Evolutionary conservation across 2,329 filamentous ascomycete genomes (phyloP).

Genomic region (Colletotrichum chrysophilum): DNA sequence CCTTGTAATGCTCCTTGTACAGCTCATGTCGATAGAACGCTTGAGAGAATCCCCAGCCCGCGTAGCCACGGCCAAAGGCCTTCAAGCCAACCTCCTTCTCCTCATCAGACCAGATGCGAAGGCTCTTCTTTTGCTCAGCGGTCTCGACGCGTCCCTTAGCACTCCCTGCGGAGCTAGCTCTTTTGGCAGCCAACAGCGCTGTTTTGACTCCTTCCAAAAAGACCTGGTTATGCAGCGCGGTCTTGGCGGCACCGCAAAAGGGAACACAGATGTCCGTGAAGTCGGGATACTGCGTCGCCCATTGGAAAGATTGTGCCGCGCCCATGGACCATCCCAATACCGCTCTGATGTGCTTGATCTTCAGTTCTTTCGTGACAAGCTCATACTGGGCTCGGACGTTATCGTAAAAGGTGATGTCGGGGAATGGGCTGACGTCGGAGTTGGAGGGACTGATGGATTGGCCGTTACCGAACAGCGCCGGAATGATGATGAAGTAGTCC

Average conservation of each 20-base stretch:
- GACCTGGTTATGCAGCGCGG: constrained; percentile 56
- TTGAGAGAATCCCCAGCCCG: constrained; percentile 82
- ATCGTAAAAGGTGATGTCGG: constrained; percentile 51
- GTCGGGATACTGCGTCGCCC: constrained; percentile 53
- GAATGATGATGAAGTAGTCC: constrained; percentile 54
- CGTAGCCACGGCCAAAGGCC: constrained; percentile 77
- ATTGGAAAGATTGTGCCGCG: constrained; percentile 58
- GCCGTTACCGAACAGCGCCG: constrained; percentile 57
- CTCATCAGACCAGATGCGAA: constrained; percentile 43
- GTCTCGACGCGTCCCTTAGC: constrained; percentile 30
- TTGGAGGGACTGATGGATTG: constrained; percentile 61
- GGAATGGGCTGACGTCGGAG: constrained; percentile 43
- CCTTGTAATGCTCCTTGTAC: constrained; percentile 52
- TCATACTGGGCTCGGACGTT: constrained; percentile 55
- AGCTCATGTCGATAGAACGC: constrained; percentile 76
- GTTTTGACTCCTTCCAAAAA: constrained; percentile 60
- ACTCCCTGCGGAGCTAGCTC: constrained; percentile 56
- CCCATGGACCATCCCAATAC: constrained; percentile 64
- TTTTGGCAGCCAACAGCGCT: constrained; percentile 47
- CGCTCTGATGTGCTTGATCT: constrained; percentile 46
- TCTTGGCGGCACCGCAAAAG: constrained; percentile 55
- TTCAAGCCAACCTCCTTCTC: constrained; percentile 56
- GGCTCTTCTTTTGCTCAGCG: constrained; percentile 19
- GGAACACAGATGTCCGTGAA: constrained; percentile 51
- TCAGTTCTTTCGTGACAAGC: constrained; percentile 45